These are phyloP conservation scores for Taphrina betulina DNA, from an alignment of 1,139 yeast species.

Conservation along the genomic window DNA sequence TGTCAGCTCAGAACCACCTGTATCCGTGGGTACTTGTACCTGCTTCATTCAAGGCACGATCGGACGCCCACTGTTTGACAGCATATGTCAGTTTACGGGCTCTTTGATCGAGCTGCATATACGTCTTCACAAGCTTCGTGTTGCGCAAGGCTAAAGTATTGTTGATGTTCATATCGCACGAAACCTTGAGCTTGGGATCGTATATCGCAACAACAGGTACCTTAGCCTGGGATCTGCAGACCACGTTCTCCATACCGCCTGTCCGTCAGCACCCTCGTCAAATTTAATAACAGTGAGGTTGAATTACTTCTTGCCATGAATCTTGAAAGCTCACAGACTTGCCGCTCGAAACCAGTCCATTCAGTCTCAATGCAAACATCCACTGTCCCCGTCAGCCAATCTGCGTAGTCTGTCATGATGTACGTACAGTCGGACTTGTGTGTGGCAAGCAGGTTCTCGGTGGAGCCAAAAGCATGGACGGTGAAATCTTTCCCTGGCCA, in stretches of 20 bases:
- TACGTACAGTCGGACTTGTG: conserved; percentile 38
- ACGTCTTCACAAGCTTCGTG: conserved; percentile 39
- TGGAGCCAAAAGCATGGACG: conserved; percentile 39
- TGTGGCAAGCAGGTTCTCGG: conserved; percentile 39
- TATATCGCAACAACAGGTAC: conserved; percentile 41
- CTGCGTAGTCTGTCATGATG: background rate
- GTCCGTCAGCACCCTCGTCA: background rate
- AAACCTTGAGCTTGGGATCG: conserved; percentile 39
- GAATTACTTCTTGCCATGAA: conserved; percentile 37
- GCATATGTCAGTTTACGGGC: conserved; percentile 40
- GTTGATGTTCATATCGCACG: conserved; percentile 41
- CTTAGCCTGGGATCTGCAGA: conserved; percentile 40
- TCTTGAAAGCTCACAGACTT: conserved; percentile 37
- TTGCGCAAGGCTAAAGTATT: conserved; percentile 40
- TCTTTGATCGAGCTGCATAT: conserved; percentile 40
- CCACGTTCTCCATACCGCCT: conserved; percentile 40
- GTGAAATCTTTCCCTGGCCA: conserved; percentile 39
- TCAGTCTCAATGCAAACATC: conserved; percentile 39
- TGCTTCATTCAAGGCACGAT: conserved; percentile 40
- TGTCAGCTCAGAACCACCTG: background rate
- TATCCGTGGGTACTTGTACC: conserved; percentile 34
- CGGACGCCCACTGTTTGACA: conserved; percentile 41
- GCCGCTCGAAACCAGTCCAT: conserved; percentile 21
- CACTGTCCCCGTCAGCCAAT: conserved; percentile 22
- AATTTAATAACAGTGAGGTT: background rate